phyloP scores from a whole-genome alignment of 2,329 filamentous ascomycete species.

The Colletotrichum sp. region DNA sequence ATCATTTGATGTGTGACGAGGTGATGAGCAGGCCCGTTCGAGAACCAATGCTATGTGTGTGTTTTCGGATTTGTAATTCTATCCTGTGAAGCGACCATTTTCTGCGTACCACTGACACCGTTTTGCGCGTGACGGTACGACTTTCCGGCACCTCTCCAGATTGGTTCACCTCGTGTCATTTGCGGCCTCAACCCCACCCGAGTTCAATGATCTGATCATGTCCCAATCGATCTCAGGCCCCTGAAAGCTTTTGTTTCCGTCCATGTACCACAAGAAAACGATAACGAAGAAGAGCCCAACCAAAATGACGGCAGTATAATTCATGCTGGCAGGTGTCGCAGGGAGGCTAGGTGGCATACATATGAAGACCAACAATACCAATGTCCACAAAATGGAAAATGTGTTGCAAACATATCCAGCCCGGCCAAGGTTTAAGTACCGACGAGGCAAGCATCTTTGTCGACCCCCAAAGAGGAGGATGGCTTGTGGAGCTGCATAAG shows the following conservation, averaged over 20 bases:
- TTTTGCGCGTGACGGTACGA: not conserved
- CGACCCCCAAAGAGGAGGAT: slow-evolving; percentile 25
- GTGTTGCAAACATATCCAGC: slow-evolving; percentile 26
- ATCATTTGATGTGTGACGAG: not conserved
- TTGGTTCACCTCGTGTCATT: not conserved
- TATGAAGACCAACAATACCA: slow-evolving; percentile 24
- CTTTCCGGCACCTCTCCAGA: not conserved
- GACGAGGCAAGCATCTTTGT: slow-evolving; percentile 20
- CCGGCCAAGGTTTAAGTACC: slow-evolving; percentile 24
- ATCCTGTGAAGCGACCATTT: not conserved
- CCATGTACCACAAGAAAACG: not conserved
- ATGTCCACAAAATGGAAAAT: slow-evolving; percentile 24
- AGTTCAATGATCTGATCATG: not conserved
- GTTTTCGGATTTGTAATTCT: not conserved
- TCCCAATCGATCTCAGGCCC: not conserved
- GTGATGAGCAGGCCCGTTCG: not conserved
- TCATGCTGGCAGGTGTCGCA: slow-evolving; percentile 5
- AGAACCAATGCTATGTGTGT: not conserved
- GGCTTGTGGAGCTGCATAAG: slow-evolving; percentile 31
- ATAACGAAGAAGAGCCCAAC: not conserved
- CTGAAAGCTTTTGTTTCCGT: not conserved
- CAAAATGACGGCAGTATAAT: not conserved
- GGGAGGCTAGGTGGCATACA: slow-evolving; percentile 27
- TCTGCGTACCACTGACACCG: not conserved
- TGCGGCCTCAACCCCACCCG: not conserved